Conservation (phyloP, 2,329 filamentous ascomycete genomes). For the Elsinoe perseae region DNA sequence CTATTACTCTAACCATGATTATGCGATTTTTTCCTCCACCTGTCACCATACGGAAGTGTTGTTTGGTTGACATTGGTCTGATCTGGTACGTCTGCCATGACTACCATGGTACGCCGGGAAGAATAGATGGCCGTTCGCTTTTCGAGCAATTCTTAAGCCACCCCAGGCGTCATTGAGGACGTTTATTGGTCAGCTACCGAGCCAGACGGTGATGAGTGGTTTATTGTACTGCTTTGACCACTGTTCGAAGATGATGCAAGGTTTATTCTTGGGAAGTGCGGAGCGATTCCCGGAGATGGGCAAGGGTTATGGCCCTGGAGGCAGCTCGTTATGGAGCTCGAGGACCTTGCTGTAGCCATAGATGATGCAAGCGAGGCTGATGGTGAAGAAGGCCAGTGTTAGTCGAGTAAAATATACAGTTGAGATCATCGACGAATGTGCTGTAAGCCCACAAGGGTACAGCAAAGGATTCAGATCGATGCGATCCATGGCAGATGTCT, state of each 20-base stretch:
- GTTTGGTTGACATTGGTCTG: conserved; percentile 18
- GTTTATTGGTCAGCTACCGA: conserved; percentile 18
- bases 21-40: conserved; percentile 20
- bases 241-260: conserved; percentile 19
- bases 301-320: conserved; percentile 19
- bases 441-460: neutral
- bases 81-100: conserved; percentile 25
- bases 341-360: neutral
- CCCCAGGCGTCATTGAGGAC: conserved; percentile 25
- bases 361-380: neutral
- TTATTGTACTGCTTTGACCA: conserved; percentile 18
- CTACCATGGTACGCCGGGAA: conserved; percentile 26
- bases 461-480: neutral
- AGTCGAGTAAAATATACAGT: neutral
- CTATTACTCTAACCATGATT: conserved; percentile 13
- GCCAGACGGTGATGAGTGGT: conserved; percentile 20
- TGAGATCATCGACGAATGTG: neutral
- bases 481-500: neutral
- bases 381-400: neutral
- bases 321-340: neutral
- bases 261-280: conserved; percentile 15
- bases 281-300: conserved; percentile 21
- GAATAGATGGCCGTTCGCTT: conserved; percentile 30
- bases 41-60: conserved; percentile 20
- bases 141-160: conserved; percentile 28